phyloP scores from a whole-genome alignment of 2,329 filamentous ascomycete species.

The Fusarium nematophilum region DNA sequence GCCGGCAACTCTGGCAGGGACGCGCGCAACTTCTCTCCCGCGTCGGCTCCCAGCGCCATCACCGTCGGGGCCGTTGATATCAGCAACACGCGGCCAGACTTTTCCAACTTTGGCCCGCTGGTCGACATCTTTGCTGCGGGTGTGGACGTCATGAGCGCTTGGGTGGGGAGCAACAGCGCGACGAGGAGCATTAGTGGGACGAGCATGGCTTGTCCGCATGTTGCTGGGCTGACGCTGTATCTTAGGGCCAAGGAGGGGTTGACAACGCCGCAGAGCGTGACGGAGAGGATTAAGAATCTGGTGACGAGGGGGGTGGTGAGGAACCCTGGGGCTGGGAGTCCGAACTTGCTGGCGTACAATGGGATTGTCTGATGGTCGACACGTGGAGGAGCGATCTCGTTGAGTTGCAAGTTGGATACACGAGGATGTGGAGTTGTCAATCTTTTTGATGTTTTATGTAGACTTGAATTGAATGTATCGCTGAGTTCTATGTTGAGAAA shows the following conservation, averaged over 20 bases:
- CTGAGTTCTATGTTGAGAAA: too few relatives aligned
- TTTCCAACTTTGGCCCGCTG: conserved; percentile 61
- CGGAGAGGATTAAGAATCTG: conserved; percentile 54
- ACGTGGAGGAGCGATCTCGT: background rate
- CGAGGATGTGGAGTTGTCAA: background rate
- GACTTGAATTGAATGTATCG: background rate
- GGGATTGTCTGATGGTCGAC: conserved; percentile 41
- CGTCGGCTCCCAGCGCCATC: conserved; percentile 59
- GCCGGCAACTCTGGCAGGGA: conserved; percentile 64
- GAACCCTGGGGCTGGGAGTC: conserved; percentile 48
- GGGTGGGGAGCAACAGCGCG: conserved; percentile 55
- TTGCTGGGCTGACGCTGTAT: conserved; percentile 70
- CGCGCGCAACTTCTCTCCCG: conserved; percentile 57
- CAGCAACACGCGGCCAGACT: conserved; percentile 53
- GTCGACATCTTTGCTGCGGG: conserved; percentile 66
- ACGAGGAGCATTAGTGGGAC: conserved; percentile 66
- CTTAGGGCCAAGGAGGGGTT: conserved; percentile 50
- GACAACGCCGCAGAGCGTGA: conserved; percentile 57
- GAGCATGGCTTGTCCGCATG: conserved; percentile 71
- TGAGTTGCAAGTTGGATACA: background rate
- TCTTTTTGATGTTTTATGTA: background rate
- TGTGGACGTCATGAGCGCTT: conserved; percentile 58
- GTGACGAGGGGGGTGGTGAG: conserved; percentile 53
- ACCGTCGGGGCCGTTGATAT: conserved; percentile 64
- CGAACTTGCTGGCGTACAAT: conserved; percentile 62